Percentiles rank a stretch among this genome's conserved stretches.
Conservation (phyloP, 805 yeast genomes). For the Lipomyces spencermartinsiae region DNA sequence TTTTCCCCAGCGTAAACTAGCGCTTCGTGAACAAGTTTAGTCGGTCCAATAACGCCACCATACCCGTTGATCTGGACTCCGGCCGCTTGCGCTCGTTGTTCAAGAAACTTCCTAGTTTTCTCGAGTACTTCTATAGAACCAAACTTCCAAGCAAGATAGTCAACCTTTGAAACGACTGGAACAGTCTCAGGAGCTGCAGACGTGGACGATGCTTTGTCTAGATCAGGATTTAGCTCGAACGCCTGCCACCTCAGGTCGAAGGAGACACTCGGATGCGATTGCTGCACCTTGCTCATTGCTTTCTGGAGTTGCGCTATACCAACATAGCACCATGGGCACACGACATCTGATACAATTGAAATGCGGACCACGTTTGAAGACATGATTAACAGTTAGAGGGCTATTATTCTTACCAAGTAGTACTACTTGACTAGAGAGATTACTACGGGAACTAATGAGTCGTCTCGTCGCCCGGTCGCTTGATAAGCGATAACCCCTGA, state of each 20-base stretch:
- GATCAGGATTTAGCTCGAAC: conserved; percentile 28
- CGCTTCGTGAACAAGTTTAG: conserved; percentile 29
- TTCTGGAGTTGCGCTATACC: conserved; percentile 27
- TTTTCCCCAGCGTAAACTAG: conserved; percentile 22
- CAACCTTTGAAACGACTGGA: conserved; percentile 19
- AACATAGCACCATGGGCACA: conserved; percentile 37
- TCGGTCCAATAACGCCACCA: conserved; percentile 25
- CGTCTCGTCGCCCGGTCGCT: too few relatives aligned
- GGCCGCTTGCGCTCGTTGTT: conserved; percentile 17
- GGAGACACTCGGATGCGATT: conserved; percentile 18
- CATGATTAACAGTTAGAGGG: not conserved
- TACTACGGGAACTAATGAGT: too few relatives aligned
- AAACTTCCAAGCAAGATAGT: conserved; percentile 13
- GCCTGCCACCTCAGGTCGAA: conserved; percentile 30
- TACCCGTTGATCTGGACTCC: conserved; percentile 22
- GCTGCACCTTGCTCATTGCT: conserved; percentile 23
- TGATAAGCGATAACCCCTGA: conserved; percentile 2
- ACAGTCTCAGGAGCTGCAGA: conserved; percentile 3
- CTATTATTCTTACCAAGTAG: too few relatives aligned
- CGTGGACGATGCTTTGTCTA: not conserved
- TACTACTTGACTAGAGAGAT: too few relatives aligned
- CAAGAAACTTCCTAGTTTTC: conserved; percentile 20
- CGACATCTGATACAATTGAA: conserved; percentile 29
- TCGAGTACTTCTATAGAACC: conserved; percentile 22
- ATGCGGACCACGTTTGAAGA: conserved; percentile 18